Percentiles rank a stretch among this genome's conserved stretches.
Conservation (phyloP, 306 rosid genomes). For the Urtica urens region DNA sequence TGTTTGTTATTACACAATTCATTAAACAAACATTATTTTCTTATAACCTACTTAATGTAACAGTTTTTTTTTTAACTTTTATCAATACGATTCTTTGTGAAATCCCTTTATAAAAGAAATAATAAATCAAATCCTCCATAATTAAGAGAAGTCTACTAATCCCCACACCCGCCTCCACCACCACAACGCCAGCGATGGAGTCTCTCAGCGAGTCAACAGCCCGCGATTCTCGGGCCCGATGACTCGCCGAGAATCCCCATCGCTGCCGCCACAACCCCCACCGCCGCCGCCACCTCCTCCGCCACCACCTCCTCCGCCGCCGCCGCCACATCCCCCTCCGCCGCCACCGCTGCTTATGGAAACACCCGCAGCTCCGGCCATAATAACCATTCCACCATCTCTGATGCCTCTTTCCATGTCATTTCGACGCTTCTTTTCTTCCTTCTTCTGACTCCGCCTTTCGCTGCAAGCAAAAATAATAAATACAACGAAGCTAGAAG, state of each 20-base stretch:
- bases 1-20: too few relatives aligned
- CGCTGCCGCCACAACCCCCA: not conserved
- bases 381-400: slow-evolving; percentile 22
- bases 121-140: not conserved
- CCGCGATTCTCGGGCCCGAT: slow-evolving; percentile 82
- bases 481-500: too few relatives aligned
- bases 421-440: too few relatives aligned
- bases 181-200: slow-evolving; percentile 36
- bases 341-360: slow-evolving; percentile 8
- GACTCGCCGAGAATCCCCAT: not conserved
- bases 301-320: not conserved
- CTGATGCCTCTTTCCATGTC: not conserved
- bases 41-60: too few relatives aligned
- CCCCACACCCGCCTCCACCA: not conserved
- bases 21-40: too few relatives aligned
- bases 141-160: not conserved
- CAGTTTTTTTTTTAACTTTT: too few relatives aligned
- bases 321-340: not conserved
- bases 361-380: slow-evolving; percentile 19
- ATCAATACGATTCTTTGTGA: too few relatives aligned
- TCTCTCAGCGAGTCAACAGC: slow-evolving; percentile 77
- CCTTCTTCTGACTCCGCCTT: too few relatives aligned
- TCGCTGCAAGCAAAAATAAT: too few relatives aligned
- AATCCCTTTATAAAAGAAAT: too few relatives aligned
- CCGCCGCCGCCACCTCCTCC: not conserved